Evolutionary conservation across 148 eudicot genomes (phyloP).

Genomic region (Fallopia convolvulus): DNA sequence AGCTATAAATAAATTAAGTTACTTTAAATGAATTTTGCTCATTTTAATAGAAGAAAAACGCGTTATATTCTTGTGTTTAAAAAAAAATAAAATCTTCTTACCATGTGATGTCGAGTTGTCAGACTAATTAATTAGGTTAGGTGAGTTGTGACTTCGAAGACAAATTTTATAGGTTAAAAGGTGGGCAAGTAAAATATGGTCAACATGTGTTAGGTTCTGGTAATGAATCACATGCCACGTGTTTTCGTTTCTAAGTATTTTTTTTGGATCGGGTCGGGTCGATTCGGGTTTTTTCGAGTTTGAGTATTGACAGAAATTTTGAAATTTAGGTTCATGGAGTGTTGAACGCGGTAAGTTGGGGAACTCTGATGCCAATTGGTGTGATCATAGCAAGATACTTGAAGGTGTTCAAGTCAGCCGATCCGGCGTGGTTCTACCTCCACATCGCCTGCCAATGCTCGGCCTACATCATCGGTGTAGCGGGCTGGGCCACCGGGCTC

Average conservation of each 20-base stretch:
- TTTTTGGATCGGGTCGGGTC: too few species aligned
- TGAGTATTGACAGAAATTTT: neutral
- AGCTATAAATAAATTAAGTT: too few species aligned
- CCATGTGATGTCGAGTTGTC: slow-evolving; percentile 3
- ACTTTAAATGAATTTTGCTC: too few species aligned
- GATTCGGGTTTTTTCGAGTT: too few species aligned
- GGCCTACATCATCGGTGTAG: slow-evolving; percentile 42
- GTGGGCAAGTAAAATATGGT: neutral
- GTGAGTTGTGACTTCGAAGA: neutral
- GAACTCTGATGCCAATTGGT: slow-evolving; percentile 45
- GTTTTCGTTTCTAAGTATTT: too few species aligned
- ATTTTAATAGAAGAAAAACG: neutral
- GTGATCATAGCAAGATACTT: slow-evolving; percentile 43
- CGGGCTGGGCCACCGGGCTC: slow-evolving; percentile 57
- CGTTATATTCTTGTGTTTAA: neutral
- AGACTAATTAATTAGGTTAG: neutral
- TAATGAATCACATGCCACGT: neutral
- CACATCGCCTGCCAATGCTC: slow-evolving; percentile 39
- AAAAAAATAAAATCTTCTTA: neutral
- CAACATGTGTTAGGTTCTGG: neutral
- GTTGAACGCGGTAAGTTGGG: slow-evolving; percentile 48
- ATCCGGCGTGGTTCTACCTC: slow-evolving; percentile 59
- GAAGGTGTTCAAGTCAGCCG: slow-evolving; percentile 41
- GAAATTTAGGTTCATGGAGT: slow-evolving; percentile 34
- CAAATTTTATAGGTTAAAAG: neutral